Evolutionary conservation across 2,329 filamentous ascomycete genomes (phyloP).

Genomic region (Ascomycota sp.): DNA sequence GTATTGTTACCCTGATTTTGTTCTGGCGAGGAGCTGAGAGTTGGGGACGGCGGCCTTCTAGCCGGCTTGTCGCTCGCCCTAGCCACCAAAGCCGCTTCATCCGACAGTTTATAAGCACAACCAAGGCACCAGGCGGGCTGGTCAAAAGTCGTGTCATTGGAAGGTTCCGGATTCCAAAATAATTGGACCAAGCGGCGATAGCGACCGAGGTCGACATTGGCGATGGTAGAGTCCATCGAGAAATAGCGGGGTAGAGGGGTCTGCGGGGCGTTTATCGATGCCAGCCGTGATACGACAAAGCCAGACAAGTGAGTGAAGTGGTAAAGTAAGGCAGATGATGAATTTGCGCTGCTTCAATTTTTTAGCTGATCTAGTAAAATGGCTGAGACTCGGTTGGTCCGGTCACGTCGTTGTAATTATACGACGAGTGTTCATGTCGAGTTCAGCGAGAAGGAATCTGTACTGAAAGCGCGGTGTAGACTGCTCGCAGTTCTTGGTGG

Average conservation of each 20-base stretch:
- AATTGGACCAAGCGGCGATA: conserved; percentile 68
- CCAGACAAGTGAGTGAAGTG: too few relatives aligned
- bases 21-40: neutral
- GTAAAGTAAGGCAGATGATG: too few relatives aligned
- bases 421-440: too few relatives aligned
- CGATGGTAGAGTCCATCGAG: conserved; percentile 20
- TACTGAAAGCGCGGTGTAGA: too few relatives aligned
- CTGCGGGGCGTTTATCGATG: neutral
- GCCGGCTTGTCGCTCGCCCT: conserved; percentile 6
- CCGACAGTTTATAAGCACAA: conserved; percentile 24
- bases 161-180: conserved; percentile 79
- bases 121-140: conserved; percentile 71
- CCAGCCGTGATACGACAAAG: too few relatives aligned
- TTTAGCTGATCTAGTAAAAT: too few relatives aligned
- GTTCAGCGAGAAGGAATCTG: too few relatives aligned
- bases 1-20: neutral
- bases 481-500: too few relatives aligned
- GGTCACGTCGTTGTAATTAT: too few relatives aligned
- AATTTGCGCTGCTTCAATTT: too few relatives aligned
- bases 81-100: conserved; percentile 2
- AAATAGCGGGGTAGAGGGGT: too few relatives aligned
- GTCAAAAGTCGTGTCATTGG: conserved; percentile 49
- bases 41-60: conserved; percentile 1
- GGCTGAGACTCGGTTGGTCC: too few relatives aligned
- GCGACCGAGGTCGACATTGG: conserved; percentile 52